Percentiles rank a stretch among this genome's conserved stretches.
phyloP scores from a whole-genome alignment of 2,329 filamentous ascomycete species.

The Cryphonectria radicalis region DNA sequence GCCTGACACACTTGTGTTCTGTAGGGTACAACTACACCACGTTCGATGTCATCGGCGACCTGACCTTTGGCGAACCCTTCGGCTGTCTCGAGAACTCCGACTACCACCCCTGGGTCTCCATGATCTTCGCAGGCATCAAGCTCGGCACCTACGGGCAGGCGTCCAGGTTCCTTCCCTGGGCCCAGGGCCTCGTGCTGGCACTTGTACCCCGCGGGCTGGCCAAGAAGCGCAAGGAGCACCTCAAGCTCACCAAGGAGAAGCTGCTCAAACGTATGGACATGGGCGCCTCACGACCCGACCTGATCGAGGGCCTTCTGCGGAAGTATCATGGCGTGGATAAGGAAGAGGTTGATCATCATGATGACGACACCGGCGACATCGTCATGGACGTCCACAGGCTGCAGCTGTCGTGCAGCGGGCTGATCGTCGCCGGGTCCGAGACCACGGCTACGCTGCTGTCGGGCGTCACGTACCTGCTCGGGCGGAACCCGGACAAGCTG shows the following conservation, averaged over 20 bases:
- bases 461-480: slow-evolving; percentile 29
- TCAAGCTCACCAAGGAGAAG: slow-evolving; percentile 23
- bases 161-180: slow-evolving; percentile 17
- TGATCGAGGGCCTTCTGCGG: slow-evolving; percentile 25
- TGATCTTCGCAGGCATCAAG: slow-evolving; percentile 28
- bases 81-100: slow-evolving; percentile 19
- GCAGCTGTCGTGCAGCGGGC: slow-evolving; percentile 1
- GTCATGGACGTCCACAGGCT: slow-evolving; percentile 4
- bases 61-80: slow-evolving; percentile 29
- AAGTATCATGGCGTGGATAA: not conserved
- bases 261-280: slow-evolving; percentile 24
- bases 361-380: slow-evolving; percentile 10
- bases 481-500: slow-evolving; percentile 34
- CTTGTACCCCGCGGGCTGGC: slow-evolving; percentile 11
- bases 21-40: slow-evolving; percentile 28
- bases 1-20: not conserved
- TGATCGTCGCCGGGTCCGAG: slow-evolving; percentile 28
- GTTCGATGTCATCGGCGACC: slow-evolving; percentile 26
- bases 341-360: too few species aligned
- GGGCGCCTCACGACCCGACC: slow-evolving; percentile 20
- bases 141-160: not conserved
- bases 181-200: not conserved
- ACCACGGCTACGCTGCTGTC: slow-evolving; percentile 30
- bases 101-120: slow-evolving; percentile 28
- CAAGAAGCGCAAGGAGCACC: slow-evolving; percentile 16